Base-by-base conservation (phyloP, 176 grass and related monocot species). In the Chloris gayana region DNA sequence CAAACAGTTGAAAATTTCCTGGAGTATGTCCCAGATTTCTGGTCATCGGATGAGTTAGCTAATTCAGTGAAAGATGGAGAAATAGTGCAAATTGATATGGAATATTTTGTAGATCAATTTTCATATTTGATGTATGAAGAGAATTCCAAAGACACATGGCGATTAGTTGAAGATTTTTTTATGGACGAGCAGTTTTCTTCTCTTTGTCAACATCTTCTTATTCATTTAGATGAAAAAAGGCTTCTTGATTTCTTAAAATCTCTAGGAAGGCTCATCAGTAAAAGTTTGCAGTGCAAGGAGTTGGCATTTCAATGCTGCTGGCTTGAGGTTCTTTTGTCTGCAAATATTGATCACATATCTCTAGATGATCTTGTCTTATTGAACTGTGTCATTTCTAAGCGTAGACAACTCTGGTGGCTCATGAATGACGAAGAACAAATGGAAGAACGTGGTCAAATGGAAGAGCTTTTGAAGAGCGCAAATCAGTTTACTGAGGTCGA, bases 1-100 rank as follows among this genome's bases (percentile, higher is more conserved):
- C 84, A 53, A 53, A 98, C 95, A 32, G 74, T 98, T 9, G 83
- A 92, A 72, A 98, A 98, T 85, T 98, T 94, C 85, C 84, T 98
- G 53, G 88, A 98, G 46, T 91, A 92, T 65, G 89, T 94, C 29
- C 95, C 88, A 4, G 77, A 89, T 46, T 98, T 98, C 70, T 98
- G 95, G 92, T 87, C 95, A 54, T 98, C 95, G 29, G 46, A 85
- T 69, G 95, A 98, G 78, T 90, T 98, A 76, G 88, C 85, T 45
- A 88, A 94, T 84, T 98, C 95, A 50, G 73, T 93, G 71, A 92
- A 92, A 88, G 90, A 85, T 83, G 92, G 92, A 24, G 88, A 94
- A 63, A 98, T 98, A 88, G 77, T 98, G 74, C 69, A 87, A 45
- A 89, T 98, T 45, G 92, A 98, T 73, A 72, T 45, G 12, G 80